Conservation (phyloP, 2,329 filamentous ascomycete species). For the Scytalidium sp. region DNA sequence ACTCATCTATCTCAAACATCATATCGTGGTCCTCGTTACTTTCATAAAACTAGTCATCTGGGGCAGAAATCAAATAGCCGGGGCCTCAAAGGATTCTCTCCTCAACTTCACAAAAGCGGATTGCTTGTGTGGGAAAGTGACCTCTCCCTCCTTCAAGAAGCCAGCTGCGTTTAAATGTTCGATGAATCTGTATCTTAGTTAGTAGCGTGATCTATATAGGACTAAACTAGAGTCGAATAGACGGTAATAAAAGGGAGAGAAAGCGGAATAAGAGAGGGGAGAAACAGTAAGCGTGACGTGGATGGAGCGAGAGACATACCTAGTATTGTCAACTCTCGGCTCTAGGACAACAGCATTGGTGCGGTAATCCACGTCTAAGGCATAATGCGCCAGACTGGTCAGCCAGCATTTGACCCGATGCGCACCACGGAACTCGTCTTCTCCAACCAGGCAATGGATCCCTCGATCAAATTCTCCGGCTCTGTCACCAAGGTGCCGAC, state of each 20-base stretch:
- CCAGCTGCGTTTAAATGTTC: conserved; percentile 68
- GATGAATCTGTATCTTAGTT: conserved; percentile 49
- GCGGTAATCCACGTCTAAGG: conserved; percentile 71
- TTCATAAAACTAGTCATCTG: neutral
- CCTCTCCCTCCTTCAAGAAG: conserved; percentile 83
- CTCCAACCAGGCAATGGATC: conserved; percentile 83
- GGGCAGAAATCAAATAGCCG: conserved; percentile 35
- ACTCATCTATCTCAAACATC: neutral
- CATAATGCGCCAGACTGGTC: conserved; percentile 83
- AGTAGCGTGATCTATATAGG: neutral
- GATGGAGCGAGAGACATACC: conserved; percentile 71
- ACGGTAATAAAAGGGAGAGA: neutral
- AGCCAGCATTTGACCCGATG: conserved; percentile 78
- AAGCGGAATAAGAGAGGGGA: too few relatives aligned
- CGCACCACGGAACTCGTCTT: conserved; percentile 85
- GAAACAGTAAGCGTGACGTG: too few relatives aligned
- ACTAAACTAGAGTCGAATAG: neutral
- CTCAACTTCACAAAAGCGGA: conserved; percentile 79
- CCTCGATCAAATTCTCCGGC: conserved; percentile 83
- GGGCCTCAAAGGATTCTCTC: conserved; percentile 76
- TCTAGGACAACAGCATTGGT: conserved; percentile 84
- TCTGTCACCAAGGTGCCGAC: conserved; percentile 63
- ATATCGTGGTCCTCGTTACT: neutral
- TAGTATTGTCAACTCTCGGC: conserved; percentile 85
- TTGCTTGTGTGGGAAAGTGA: conserved; percentile 90